A percentile compares a stretch with the other conserved stretches of the same genome.
Conservation (phyloP, 1,139 yeast genomes). For the Pichia sp. region DNA sequence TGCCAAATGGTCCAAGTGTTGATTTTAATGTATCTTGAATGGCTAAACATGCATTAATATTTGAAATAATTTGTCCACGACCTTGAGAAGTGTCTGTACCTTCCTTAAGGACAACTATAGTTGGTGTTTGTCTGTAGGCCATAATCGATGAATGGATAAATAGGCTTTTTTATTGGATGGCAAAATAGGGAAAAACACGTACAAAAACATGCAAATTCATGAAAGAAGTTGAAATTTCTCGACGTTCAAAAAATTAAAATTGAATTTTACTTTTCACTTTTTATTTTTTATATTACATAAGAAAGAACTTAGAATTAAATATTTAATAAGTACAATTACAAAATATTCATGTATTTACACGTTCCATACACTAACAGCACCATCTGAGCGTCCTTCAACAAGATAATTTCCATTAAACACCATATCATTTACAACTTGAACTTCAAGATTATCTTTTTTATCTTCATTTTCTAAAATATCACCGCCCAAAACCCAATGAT, state of each 20-base stretch:
- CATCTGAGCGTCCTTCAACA: conserved; percentile 55
- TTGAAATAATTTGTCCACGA: conserved; percentile 87
- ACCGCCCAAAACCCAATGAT: conserved; percentile 48
- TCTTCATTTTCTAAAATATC: background rate
- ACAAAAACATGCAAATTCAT: background rate
- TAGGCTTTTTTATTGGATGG: background rate
- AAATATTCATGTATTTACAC: conserved; percentile 3
- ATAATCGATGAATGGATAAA: conserved; percentile 31
- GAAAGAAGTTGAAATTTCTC: background rate
- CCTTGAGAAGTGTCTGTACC: conserved; percentile 98
- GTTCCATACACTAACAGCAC: conserved; percentile 51
- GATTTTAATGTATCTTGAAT: conserved; percentile 93
- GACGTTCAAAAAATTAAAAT: background rate
- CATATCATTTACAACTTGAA: conserved; percentile 32
- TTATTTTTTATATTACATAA: background rate
- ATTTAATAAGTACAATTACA: too few relatives aligned
- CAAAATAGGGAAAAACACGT: background rate
- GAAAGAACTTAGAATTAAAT: background rate
- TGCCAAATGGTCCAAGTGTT: conserved; percentile 95
- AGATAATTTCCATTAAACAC: conserved; percentile 55
- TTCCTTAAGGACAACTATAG: conserved; percentile 93
- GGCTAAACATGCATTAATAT: conserved; percentile 94
- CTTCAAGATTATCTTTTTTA: background rate
- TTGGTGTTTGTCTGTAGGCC: conserved; percentile 93
- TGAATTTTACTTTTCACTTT: background rate